A percentile compares a stretch with the other conserved stretches of the same genome.
Evolutionary conservation across 1,284 basidiomycete genomes (phyloP).

Genomic region (Puccinia triticina): DNA sequence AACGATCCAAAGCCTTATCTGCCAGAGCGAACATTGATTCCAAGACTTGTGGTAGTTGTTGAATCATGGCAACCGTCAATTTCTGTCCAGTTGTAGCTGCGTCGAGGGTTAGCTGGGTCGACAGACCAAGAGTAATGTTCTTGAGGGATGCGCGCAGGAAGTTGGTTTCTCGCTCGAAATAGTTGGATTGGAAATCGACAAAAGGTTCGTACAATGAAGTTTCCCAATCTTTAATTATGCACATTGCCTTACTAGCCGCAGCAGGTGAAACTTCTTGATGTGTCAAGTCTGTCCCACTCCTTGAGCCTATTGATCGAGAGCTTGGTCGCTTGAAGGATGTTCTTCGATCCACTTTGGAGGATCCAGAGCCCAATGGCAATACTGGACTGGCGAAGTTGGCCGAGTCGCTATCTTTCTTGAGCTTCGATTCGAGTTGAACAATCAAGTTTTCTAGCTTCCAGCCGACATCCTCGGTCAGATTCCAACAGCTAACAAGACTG

Average conservation of each 20-base stretch:
- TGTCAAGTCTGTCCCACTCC: constrained; percentile 7
- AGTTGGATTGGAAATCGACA: constrained; percentile 81
- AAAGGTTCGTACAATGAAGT: constrained; percentile 87
- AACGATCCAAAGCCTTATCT: constrained; percentile 76
- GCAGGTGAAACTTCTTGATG: constrained; percentile 20
- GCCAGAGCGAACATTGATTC: constrained; percentile 74
- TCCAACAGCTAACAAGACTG: constrained; percentile 45
- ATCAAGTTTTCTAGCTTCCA: constrained; percentile 55
- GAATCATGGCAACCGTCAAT: constrained; percentile 16
- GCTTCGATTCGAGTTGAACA: constrained; percentile 57
- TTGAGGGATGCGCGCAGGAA: constrained; percentile 68
- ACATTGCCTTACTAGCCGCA: constrained; percentile 27
- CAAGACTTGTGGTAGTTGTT: constrained; percentile 63
- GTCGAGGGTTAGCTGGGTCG: constrained; percentile 29
- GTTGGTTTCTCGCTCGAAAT: constrained; percentile 73
- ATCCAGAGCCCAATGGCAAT: constrained; percentile 56
- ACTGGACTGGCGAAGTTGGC: constrained; percentile 70
- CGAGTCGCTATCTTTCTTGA: constrained; percentile 57
- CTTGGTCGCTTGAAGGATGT: constrained; percentile 32
- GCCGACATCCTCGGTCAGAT: constrained; percentile 31
- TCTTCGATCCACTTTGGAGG: constrained; percentile 59
- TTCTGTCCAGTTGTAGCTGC: constrained; percentile 26
- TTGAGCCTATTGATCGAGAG: constrained; percentile 32
- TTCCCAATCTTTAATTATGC: constrained; percentile 69
- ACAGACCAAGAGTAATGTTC: constrained; percentile 6